Percentiles rank a stretch among this genome's conserved stretches.
Conservation (phyloP, 169 alveolate genomes). For the Plasmodium vinckei region DNA sequence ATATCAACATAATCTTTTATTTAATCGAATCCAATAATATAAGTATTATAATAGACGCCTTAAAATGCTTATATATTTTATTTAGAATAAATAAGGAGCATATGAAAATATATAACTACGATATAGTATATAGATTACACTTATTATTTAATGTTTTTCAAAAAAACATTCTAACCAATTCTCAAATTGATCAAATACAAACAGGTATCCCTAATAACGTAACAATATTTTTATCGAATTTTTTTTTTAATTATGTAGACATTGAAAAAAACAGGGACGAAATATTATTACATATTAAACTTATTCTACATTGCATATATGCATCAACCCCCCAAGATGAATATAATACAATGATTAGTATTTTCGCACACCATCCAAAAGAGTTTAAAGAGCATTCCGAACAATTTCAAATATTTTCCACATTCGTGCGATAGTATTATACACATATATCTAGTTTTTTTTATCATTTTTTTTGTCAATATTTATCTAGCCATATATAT, state of each 20-base stretch:
- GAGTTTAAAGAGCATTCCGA: constrained; percentile 40
- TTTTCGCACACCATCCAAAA: constrained; percentile 37
- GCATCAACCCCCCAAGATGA: neutral
- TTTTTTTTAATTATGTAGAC: constrained; percentile 26
- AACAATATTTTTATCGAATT: constrained; percentile 32
- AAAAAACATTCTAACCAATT: constrained; percentile 5
- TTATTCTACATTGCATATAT: constrained; percentile 41
- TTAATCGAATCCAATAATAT: constrained; percentile 39
- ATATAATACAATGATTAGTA: constrained; percentile 23
- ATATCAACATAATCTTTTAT: constrained; percentile 29
- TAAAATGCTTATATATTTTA: constrained; percentile 32
- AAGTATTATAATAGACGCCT: constrained; percentile 38
- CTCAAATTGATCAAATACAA: neutral
- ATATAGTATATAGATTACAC: constrained; percentile 60
- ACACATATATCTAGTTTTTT: neutral
- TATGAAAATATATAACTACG: constrained; percentile 36
- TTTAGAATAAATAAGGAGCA: constrained; percentile 38
- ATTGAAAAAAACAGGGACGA: constrained; percentile 26
- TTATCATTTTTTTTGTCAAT: neutral
- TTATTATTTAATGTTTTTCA: constrained; percentile 44
- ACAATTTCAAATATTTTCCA: constrained; percentile 35
- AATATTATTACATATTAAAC: constrained; percentile 39
- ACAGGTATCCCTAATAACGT: constrained; percentile 12
- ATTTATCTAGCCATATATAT: too few relatives aligned
- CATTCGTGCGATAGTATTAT: neutral